Evolutionary conservation across 257 asterid species (phyloP).

Genomic region (Forsythia viridissima): DNA sequence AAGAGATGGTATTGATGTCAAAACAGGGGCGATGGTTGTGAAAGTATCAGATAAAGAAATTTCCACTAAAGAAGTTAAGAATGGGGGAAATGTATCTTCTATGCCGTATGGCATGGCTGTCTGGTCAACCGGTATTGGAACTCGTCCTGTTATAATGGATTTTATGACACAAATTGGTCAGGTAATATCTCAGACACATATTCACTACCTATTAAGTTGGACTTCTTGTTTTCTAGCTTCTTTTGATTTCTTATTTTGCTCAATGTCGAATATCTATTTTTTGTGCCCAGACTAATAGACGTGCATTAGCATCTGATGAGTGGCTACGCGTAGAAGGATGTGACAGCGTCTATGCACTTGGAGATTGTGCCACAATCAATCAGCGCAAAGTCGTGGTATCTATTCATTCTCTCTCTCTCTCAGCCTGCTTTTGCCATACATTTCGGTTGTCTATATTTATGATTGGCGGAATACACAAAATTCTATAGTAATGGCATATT

Average conservation of each 20-base stretch:
- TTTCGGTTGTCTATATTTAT: not conserved
- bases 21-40: slow-evolving; percentile 93
- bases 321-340: slow-evolving; percentile 88
- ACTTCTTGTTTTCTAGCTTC: not conserved
- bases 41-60: slow-evolving; percentile 82
- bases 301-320: slow-evolving; percentile 90
- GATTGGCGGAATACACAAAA: not conserved
- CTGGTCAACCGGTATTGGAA: slow-evolving; percentile 98
- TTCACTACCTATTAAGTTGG: slow-evolving; percentile 9
- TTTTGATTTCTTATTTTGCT: slow-evolving; percentile 9
- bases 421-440: not conserved
- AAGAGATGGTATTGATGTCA: slow-evolving; percentile 86
- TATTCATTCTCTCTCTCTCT: slow-evolving; percentile 8
- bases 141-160: slow-evolving; percentile 84
- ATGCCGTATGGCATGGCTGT: slow-evolving; percentile 97
- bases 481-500: slow-evolving; percentile 2
- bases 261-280: slow-evolving; percentile 11
- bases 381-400: slow-evolving; percentile 91
- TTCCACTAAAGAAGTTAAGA: slow-evolving; percentile 70
- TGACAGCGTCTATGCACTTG: slow-evolving; percentile 74
- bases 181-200: slow-evolving; percentile 44
- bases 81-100: slow-evolving; percentile 63
- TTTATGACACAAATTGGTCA: slow-evolving; percentile 95
- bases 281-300: slow-evolving; percentile 63
- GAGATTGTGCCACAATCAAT: slow-evolving; percentile 94